These are phyloP conservation scores for Blastomyces parvus DNA, from an alignment of 2,329 filamentous ascomycete species.

Conservation along the genomic window DNA sequence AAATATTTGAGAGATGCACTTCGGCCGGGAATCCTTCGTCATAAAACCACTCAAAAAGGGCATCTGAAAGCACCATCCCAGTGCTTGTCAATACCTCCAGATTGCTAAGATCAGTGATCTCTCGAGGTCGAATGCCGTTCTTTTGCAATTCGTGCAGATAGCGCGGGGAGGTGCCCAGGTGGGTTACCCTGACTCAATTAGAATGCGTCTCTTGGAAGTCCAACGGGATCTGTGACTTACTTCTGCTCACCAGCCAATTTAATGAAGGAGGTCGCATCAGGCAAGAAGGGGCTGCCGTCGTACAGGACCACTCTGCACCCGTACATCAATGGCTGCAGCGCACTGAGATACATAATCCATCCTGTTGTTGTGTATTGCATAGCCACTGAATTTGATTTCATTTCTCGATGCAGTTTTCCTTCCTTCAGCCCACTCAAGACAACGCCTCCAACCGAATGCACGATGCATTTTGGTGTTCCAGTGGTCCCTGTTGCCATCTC, in stretches of 20 bases:
- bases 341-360: constrained; percentile 79
- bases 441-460: constrained; percentile 51
- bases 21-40: constrained; percentile 58
- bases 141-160: constrained; percentile 67
- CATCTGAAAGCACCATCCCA: constrained; percentile 71
- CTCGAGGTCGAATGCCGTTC: constrained; percentile 50
- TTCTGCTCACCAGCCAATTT: constrained; percentile 52
- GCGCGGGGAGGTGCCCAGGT: constrained; percentile 64
- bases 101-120: constrained; percentile 52
- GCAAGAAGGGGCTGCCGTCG: constrained; percentile 71
- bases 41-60: constrained; percentile 72
- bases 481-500: constrained; percentile 57
- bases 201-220: constrained; percentile 1
- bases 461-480: constrained; percentile 74
- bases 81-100: constrained; percentile 59
- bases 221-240: constrained; percentile 12
- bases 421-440: constrained; percentile 48
- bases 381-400: constrained; percentile 34
- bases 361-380: constrained; percentile 61
- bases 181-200: constrained; percentile 47
- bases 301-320: constrained; percentile 62
- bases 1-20: constrained; percentile 63
- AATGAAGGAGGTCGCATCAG: constrained; percentile 55
- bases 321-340: constrained; percentile 48
- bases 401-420: constrained; percentile 42